Evolutionary conservation across 2,329 filamentous ascomycete genomes (phyloP).

Genomic region (Penicillium sp.): DNA sequence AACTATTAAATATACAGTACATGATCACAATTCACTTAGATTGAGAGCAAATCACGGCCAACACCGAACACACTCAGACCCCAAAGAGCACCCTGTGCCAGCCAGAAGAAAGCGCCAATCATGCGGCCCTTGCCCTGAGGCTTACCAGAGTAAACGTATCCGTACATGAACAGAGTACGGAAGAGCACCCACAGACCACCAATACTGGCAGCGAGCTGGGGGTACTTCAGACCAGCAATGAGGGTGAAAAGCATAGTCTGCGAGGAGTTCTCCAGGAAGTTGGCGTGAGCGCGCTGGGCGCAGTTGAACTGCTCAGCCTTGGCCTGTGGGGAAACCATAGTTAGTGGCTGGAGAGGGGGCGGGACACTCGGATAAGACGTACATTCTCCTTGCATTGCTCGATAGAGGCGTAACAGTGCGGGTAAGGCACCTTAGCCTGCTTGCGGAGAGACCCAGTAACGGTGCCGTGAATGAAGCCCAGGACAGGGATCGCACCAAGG

Average conservation of each 20-base stretch:
- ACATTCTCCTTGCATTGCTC: conserved; percentile 53
- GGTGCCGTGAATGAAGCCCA: conserved; percentile 52
- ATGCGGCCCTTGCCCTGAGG: conserved; percentile 39
- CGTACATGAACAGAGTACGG: conserved; percentile 50
- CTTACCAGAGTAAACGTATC: conserved; percentile 45
- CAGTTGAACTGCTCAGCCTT: conserved; percentile 52
- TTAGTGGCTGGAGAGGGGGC: not conserved
- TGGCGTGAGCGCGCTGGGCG: conserved; percentile 58
- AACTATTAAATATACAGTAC: not conserved
- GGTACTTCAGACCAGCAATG: conserved; percentile 56
- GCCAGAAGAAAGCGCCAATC: conserved; percentile 39
- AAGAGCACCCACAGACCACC: conserved; percentile 53
- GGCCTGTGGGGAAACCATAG: conserved; percentile 24
- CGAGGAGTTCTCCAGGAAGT: conserved; percentile 60
- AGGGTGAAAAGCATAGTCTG: conserved; percentile 53
- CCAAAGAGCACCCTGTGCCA: conserved; percentile 43
- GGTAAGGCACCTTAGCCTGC: conserved; percentile 56
- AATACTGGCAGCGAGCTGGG: conserved; percentile 46
- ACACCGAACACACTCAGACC: conserved; percentile 40
- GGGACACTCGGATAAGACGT: conserved; percentile 30
- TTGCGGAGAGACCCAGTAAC: conserved; percentile 51
- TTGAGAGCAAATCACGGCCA: conserved; percentile 29
- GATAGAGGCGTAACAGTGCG: conserved; percentile 58
- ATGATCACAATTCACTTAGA: conserved; percentile 5
- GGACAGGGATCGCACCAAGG: conserved; percentile 54